These are phyloP conservation scores for Aspergillus carbonarius DNA, from an alignment of 2,329 filamentous ascomycete species.

Conservation along the genomic window DNA sequence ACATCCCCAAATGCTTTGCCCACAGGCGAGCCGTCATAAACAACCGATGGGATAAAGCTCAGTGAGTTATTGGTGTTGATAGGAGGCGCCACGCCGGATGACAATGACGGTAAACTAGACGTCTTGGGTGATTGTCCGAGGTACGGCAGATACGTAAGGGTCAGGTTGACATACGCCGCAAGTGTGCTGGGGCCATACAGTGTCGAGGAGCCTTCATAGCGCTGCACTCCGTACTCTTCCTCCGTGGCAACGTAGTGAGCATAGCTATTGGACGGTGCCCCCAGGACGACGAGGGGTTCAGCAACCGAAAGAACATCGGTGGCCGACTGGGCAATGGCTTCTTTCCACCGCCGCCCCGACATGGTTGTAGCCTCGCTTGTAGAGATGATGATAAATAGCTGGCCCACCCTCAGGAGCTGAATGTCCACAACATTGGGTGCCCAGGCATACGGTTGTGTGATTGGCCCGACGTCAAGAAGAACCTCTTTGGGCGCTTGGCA, in stretches of 20 bases:
- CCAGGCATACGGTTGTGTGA: slow-evolving; percentile 79
- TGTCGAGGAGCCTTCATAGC: slow-evolving; percentile 93
- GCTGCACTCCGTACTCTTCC: slow-evolving; percentile 79
- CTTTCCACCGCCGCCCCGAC: slow-evolving; percentile 83
- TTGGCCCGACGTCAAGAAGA: slow-evolving; percentile 81
- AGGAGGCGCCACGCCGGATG: slow-evolving; percentile 65
- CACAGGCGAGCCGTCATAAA: slow-evolving; percentile 67
- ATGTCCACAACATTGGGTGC: slow-evolving; percentile 89
- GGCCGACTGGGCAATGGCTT: slow-evolving; percentile 61
- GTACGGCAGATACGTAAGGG: slow-evolving; percentile 68
- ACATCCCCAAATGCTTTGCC: slow-evolving; percentile 71
- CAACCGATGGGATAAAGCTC: slow-evolving; percentile 76
- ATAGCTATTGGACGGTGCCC: slow-evolving; percentile 88
- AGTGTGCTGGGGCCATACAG: slow-evolving; percentile 81
- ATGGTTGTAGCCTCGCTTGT: slow-evolving; percentile 91
- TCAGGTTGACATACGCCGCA: slow-evolving; percentile 83
- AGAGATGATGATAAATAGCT: slow-evolving; percentile 78
- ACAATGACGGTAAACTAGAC: slow-evolving; percentile 44
- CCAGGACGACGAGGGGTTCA: slow-evolving; percentile 73
- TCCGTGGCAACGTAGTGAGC: slow-evolving; percentile 77
- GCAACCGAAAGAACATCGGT: slow-evolving; percentile 51
- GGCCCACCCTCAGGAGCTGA: slow-evolving; percentile 79
- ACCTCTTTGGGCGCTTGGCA: slow-evolving; percentile 85
- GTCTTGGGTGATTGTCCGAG: slow-evolving; percentile 51
- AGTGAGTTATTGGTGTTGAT: slow-evolving; percentile 75